These are phyloP conservation scores for Cryphonectria parasitica DNA, from an alignment of 2,329 filamentous ascomycete genomes.

Conservation along the genomic window DNA sequence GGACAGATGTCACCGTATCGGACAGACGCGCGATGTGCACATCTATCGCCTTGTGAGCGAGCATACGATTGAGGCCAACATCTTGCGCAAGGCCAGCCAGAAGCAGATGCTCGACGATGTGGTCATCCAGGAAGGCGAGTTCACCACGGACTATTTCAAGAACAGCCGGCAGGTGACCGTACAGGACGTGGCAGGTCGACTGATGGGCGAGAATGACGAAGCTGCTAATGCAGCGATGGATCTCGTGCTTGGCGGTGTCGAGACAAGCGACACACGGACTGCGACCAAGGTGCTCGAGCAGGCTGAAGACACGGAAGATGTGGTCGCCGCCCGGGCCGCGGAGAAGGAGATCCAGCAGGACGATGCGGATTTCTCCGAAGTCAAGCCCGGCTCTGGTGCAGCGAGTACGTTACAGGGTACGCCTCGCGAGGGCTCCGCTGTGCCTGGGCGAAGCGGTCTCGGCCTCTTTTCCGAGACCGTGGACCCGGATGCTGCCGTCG, in stretches of 20 bases:
- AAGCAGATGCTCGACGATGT: constrained; percentile 98
- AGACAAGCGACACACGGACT: constrained; percentile 62
- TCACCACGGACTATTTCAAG: constrained; percentile 95
- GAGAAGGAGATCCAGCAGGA: constrained; percentile 88
- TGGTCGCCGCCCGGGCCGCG: constrained; percentile 82
- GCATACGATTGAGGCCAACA: constrained; percentile 97
- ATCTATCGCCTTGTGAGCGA: constrained; percentile 95
- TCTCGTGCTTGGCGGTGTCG: constrained; percentile 72
- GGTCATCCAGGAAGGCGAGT: constrained; percentile 96
- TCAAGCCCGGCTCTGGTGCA: constrained; percentile 54
- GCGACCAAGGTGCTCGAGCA: constrained; percentile 79
- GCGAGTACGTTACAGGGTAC: constrained; percentile 58
- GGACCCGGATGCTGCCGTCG: constrained; percentile 36
- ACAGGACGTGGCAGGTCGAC: constrained; percentile 67
- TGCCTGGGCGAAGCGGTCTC: constrained; percentile 39
- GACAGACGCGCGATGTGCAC: constrained; percentile 95
- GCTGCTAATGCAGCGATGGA: constrained; percentile 85
- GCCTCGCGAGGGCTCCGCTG: constrained; percentile 47
- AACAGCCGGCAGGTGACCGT: constrained; percentile 64
- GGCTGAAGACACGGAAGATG: constrained; percentile 91
- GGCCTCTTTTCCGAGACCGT: constrained; percentile 44
- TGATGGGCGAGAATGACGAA: constrained; percentile 65
- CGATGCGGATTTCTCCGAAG: constrained; percentile 80
- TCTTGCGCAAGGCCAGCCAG: constrained; percentile 92
- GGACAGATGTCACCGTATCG: constrained; percentile 94